Base-by-base conservation (phyloP, 371 early-diverging fungal species). In the Amoeboradix gromovi region DNA sequence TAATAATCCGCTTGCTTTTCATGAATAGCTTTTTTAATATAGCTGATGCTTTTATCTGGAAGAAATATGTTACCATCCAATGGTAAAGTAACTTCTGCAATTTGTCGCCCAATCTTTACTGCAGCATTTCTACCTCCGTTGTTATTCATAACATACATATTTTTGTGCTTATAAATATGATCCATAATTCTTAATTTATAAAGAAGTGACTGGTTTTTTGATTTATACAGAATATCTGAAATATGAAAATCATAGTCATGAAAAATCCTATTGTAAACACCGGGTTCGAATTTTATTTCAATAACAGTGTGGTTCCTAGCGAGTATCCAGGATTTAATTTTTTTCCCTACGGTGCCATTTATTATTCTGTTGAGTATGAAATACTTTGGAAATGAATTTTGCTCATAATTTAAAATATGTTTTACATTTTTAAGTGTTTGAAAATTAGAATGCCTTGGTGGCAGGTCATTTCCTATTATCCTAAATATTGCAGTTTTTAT, bases 61-160 rank as follows among this genome's bases (percentile, higher is more conserved):
- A 85, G 68, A 70, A 81, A 85, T 66, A 82, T 82, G 69, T 85
- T 85, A 1, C 85, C 85, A 69, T 85, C 85, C 73, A 84, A 85
- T 27, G 84, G 82, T 76, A 85, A 78, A 68, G 83, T 82, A 85
- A 85, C 84, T 30, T 67, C 81, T 72, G 30, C 76, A 70, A 68
- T 68, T 31, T 30, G 30, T 70, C 80, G 79, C 12, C 80, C 85
- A 69, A 84, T 83, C 31, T 76, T 70, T 30, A 85, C 75, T 0
- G 83, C 85, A 27, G 77, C 77, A 68, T 85, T 85, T 28, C 85
- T 78, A 17, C 84, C 85, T 31, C 85, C 85, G 69, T 85, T 85
- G 73, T 85, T 85, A 70, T 85, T 85, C 85, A 85, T 85, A 30
- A 82, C 85, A 74, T 85, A 85, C 48, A 80, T 67, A 69, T 85